Conservation (phyloP, 139 green algal genomes). For the Tetratostichococcus sp. region DNA sequence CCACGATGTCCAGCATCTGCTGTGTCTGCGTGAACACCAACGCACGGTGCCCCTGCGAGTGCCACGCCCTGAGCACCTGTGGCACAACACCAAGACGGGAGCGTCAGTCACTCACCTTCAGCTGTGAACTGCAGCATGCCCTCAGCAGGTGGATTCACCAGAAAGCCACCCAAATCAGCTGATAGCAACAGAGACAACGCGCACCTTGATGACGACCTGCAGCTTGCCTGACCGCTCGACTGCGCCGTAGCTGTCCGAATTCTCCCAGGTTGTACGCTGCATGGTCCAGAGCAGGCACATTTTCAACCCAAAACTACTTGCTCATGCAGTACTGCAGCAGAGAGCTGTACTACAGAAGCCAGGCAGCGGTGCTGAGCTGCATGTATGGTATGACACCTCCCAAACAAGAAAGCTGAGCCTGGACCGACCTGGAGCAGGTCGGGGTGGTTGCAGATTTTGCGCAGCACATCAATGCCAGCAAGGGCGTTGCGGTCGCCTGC, state of each 20-base stretch:
- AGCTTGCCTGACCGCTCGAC: constrained; percentile 81
- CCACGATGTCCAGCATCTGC: constrained; percentile 98
- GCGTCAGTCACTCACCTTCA: too few species aligned
- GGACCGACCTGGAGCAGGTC: constrained; percentile 84
- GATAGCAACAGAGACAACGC: background rate
- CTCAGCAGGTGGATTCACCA: too few species aligned
- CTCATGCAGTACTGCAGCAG: too few species aligned
- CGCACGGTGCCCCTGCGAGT: constrained; percentile 64
- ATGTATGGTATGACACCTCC: too few species aligned
- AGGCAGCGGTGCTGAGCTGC: too few species aligned
- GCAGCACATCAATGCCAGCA: constrained; percentile 90
- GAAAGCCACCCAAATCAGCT: too few species aligned
- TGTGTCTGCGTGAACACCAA: constrained; percentile 92
- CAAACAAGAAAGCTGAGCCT: too few species aligned
- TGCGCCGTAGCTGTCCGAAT: constrained; percentile 52
- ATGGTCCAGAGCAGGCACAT: background rate
- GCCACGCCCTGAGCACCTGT: constrained; percentile 77
- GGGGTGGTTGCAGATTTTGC: constrained; percentile 99
- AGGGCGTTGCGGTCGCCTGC: constrained; percentile 66
- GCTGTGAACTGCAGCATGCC: too few species aligned
- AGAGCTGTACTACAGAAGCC: too few species aligned
- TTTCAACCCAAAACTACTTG: too few species aligned
- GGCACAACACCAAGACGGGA: background rate
- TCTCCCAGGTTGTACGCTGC: constrained; percentile 54
- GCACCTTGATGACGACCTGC: constrained; percentile 49